Evolutionary conservation across 1,139 yeast genomes (phyloP).

Genomic region (Yamadazyma diospyri): DNA sequence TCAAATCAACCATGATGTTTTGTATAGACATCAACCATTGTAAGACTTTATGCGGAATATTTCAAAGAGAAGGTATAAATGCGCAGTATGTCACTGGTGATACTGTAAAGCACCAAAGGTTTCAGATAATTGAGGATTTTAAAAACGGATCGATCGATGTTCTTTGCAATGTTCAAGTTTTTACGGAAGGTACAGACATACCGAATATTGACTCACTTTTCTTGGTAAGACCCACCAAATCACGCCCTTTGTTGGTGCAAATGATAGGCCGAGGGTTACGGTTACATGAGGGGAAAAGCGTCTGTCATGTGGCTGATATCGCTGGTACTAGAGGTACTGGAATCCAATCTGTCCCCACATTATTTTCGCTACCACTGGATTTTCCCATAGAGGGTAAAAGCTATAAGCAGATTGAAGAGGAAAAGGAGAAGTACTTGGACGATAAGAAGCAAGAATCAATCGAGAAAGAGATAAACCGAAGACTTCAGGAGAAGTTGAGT

Average conservation of each 20-base stretch:
- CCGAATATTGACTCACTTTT: slow-evolving; percentile 84
- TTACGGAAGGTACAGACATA: slow-evolving; percentile 94
- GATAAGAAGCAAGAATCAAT: slow-evolving; percentile 14
- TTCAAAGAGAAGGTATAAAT: slow-evolving; percentile 58
- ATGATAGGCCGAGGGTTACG: slow-evolving; percentile 93
- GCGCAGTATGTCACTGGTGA: slow-evolving; percentile 74
- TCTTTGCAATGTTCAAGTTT: slow-evolving; percentile 81
- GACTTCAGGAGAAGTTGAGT: slow-evolving; percentile 15
- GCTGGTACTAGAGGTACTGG: slow-evolving; percentile 61
- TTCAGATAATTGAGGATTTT: slow-evolving; percentile 53
- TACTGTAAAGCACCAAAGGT: slow-evolving; percentile 54
- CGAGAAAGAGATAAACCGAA: slow-evolving; percentile 17
- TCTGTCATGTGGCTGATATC: slow-evolving; percentile 77
- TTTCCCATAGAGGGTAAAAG: slow-evolving; percentile 30
- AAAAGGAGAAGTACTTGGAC: slow-evolving; percentile 19
- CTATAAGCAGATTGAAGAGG: slow-evolving; percentile 22
- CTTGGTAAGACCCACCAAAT: slow-evolving; percentile 77
- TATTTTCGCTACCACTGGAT: slow-evolving; percentile 43
- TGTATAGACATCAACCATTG: slow-evolving; percentile 76
- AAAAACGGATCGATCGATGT: slow-evolving; percentile 63
- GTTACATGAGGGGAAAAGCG: slow-evolving; percentile 53
- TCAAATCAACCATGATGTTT: slow-evolving; percentile 70
- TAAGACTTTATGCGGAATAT: slow-evolving; percentile 47
- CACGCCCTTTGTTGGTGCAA: slow-evolving; percentile 69
- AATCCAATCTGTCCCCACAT: slow-evolving; percentile 57